Conservation (phyloP, 768 basidiomycete genomes). For the Russula vinacea region DNA sequence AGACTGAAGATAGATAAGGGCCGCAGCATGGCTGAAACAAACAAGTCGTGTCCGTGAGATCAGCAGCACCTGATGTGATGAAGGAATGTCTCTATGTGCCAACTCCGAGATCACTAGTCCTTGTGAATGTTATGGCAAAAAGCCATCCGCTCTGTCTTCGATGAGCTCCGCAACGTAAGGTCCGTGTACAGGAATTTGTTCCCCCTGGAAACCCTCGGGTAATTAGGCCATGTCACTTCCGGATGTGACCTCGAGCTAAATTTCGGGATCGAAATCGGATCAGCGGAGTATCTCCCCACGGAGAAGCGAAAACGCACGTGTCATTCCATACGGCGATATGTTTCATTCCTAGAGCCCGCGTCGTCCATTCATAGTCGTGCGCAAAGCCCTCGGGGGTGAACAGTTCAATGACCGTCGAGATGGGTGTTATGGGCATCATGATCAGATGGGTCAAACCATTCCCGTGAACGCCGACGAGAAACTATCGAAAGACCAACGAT, state of each 20-base stretch:
- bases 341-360: slow-evolving; percentile 64
- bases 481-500: slow-evolving; percentile 4
- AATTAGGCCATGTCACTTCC: slow-evolving; percentile 54
- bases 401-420: slow-evolving; percentile 82
- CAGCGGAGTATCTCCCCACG: not conserved
- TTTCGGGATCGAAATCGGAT: not conserved
- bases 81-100: not conserved
- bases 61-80: not conserved
- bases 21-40: not conserved
- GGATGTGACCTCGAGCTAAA: slow-evolving; percentile 43
- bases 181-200: slow-evolving; percentile 71
- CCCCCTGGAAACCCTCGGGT: slow-evolving; percentile 85
- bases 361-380: slow-evolving; percentile 84
- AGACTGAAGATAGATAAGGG: not conserved
- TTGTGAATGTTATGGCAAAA: slow-evolving; percentile 25
- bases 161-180: slow-evolving; percentile 63
- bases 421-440: slow-evolving; percentile 71
- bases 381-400: slow-evolving; percentile 80
- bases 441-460: slow-evolving; percentile 85
- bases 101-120: not conserved
- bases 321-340: slow-evolving; percentile 84
- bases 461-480: slow-evolving; percentile 40
- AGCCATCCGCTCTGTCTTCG: slow-evolving; percentile 57
- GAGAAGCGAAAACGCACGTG: slow-evolving; percentile 44
- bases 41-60: not conserved